Percentiles rank a stretch among this genome's conserved stretches.
Evolutionary conservation across 148 eudicot genomes (phyloP).

Genomic region (Rhododendron molle): DNA sequence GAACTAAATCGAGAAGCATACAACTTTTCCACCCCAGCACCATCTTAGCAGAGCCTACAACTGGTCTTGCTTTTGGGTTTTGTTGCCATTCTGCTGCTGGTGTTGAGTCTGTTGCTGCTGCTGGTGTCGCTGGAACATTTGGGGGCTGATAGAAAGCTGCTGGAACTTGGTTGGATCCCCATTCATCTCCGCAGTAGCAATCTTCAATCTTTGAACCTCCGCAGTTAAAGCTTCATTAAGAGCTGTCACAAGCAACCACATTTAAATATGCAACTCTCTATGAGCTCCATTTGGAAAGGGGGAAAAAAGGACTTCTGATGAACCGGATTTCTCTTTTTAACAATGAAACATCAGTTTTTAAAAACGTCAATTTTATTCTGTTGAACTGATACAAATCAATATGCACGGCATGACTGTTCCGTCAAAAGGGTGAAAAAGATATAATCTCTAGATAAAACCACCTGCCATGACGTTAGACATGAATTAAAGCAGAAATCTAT

Average conservation of each 20-base stretch:
- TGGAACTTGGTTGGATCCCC: slow-evolving; percentile 70
- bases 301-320: neutral
- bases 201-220: slow-evolving; percentile 90
- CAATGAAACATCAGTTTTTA: neutral
- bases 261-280: neutral
- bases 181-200: slow-evolving; percentile 55
- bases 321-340: neutral
- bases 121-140: slow-evolving; percentile 49
- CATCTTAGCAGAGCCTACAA: slow-evolving; percentile 12
- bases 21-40: neutral
- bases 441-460: neutral
- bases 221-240: slow-evolving; percentile 78
- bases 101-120: slow-evolving; percentile 24
- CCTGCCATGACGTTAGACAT: neutral
- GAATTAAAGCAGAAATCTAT: neutral
- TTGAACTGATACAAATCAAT: neutral
- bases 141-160: slow-evolving; percentile 65
- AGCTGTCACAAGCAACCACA: slow-evolving; percentile 41
- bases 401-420: neutral
- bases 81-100: slow-evolving; percentile 38
- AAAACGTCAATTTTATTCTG: neutral
- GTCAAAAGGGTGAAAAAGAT: neutral
- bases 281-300: neutral
- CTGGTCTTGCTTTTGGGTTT: slow-evolving; percentile 42
- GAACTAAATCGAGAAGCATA: slow-evolving; percentile 11